Percentiles rank a stretch among this genome's conserved stretches.
phyloP scores from a whole-genome alignment of 169 alveolate genomes.

The Plasmodium ovale region DNA sequence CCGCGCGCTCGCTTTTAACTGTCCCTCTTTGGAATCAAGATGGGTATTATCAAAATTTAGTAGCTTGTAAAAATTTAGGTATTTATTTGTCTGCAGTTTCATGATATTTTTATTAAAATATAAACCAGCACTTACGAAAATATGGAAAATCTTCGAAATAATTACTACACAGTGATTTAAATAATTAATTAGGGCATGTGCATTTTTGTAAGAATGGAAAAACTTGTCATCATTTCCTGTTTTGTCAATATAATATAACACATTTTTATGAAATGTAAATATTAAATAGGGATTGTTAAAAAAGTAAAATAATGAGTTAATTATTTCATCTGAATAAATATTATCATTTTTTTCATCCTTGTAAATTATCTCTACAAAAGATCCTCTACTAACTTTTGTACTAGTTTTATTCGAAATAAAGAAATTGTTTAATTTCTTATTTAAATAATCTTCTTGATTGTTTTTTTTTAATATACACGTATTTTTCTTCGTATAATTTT shows the following conservation, averaged over 20 bases:
- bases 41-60: constrained; percentile 24
- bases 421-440: constrained; percentile 58
- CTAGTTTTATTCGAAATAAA: constrained; percentile 38
- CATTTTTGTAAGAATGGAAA: constrained; percentile 21
- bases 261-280: constrained; percentile 64
- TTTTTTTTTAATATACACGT: not conserved
- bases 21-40: not conserved
- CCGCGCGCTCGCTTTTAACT: not conserved
- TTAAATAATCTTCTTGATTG: constrained; percentile 62
- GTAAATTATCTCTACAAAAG: constrained; percentile 58
- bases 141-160: constrained; percentile 31
- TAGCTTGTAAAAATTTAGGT: constrained; percentile 50
- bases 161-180: constrained; percentile 45
- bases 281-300: constrained; percentile 66
- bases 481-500: too few relatives aligned
- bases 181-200: constrained; percentile 43
- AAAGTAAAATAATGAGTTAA: constrained; percentile 63
- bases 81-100: constrained; percentile 31
- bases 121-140: constrained; percentile 40
- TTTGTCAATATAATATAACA: constrained; percentile 60
- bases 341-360: constrained; percentile 13
- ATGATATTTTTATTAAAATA: constrained; percentile 56
- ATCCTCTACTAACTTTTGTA: constrained; percentile 16
- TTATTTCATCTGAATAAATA: constrained; percentile 51
- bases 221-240: constrained; percentile 37